These are phyloP conservation scores for Fragosphaeria purpurea DNA, from an alignment of 2,329 filamentous ascomycete genomes.

Conservation along the genomic window DNA sequence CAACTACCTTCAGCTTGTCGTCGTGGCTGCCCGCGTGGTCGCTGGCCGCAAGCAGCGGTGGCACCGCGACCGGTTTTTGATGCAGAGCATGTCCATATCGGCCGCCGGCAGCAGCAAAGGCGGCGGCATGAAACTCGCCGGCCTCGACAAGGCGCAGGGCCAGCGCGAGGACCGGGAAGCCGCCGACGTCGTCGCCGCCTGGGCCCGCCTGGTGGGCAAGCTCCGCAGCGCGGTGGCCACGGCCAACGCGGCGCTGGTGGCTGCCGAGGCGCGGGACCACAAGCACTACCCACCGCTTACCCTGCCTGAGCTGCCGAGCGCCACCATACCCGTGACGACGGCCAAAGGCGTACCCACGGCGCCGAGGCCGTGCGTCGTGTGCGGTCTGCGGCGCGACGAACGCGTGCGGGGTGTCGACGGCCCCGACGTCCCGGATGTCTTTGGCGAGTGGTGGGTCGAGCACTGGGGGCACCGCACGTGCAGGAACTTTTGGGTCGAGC, in stretches of 20 bases:
- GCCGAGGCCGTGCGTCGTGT: slow-evolving; percentile 68
- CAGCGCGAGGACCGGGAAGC: slow-evolving; percentile 77
- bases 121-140: slow-evolving; percentile 77
- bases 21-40: slow-evolving; percentile 68
- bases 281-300: slow-evolving; percentile 25
- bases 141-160: slow-evolving; percentile 75
- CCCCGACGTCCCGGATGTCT: slow-evolving; percentile 71
- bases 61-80: slow-evolving; percentile 78
- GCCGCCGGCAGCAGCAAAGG: slow-evolving; percentile 55
- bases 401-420: slow-evolving; percentile 62
- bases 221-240: slow-evolving; percentile 63
- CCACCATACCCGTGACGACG: slow-evolving; percentile 56
- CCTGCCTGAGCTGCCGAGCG: slow-evolving; percentile 58
- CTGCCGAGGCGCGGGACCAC: slow-evolving; percentile 11
- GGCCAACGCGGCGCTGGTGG: slow-evolving; percentile 40
- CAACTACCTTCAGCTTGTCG: slow-evolving; percentile 52
- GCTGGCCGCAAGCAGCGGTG: slow-evolving; percentile 78
- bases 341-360: slow-evolving; percentile 67
- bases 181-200: slow-evolving; percentile 63
- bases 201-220: slow-evolving; percentile 66
- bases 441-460: slow-evolving; percentile 94
- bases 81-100: slow-evolving; percentile 83
- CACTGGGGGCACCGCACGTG: slow-evolving; percentile 76
- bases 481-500: slow-evolving; percentile 73
- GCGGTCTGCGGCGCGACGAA: slow-evolving; percentile 81